A percentile compares a stretch with the other conserved stretches of the same genome.
These are phyloP conservation scores for Silene vulgaris DNA, from an alignment of 179 eudicot species.

Conservation along the genomic window DNA sequence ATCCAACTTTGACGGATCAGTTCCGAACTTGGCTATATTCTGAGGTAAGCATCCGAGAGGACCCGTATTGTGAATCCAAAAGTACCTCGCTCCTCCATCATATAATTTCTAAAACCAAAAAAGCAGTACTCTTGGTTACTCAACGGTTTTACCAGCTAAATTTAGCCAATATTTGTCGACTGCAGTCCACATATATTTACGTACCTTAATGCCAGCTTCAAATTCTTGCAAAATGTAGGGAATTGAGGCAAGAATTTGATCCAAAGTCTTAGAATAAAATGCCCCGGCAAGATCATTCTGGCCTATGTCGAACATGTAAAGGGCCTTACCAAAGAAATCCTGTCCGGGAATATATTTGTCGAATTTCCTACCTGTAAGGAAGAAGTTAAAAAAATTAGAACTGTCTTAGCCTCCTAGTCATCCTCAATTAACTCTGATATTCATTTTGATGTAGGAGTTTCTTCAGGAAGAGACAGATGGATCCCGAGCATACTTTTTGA, in stretches of 20 bases:
- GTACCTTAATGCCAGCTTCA: slow-evolving; percentile 68
- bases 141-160: too few species aligned
- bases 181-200: neutral
- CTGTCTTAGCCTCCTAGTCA: neutral
- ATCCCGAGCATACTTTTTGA: slow-evolving; percentile 39
- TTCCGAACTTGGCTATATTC: slow-evolving; percentile 67
- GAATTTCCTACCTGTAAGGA: slow-evolving; percentile 47
- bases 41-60: slow-evolving; percentile 90
- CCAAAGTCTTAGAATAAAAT: slow-evolving; percentile 63
- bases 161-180: too few species aligned
- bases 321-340: slow-evolving; percentile 60
- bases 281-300: slow-evolving; percentile 87
- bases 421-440: too few species aligned
- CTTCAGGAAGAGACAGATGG: neutral
- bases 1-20: slow-evolving; percentile 61
- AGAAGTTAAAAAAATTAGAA: slow-evolving; percentile 10
- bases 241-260: slow-evolving; percentile 65
- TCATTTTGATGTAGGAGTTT: neutral
- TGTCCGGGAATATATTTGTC: slow-evolving; percentile 57
- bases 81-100: slow-evolving; percentile 69
- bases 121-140: neutral
- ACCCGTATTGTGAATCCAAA: slow-evolving; percentile 92
- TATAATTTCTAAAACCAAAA: slow-evolving; percentile 48
- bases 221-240: slow-evolving; percentile 61
- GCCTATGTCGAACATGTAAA: slow-evolving; percentile 87